Evolutionary conservation across 805 yeast species (phyloP).

Genomic region (Schwanniomyces yamadae): DNA sequence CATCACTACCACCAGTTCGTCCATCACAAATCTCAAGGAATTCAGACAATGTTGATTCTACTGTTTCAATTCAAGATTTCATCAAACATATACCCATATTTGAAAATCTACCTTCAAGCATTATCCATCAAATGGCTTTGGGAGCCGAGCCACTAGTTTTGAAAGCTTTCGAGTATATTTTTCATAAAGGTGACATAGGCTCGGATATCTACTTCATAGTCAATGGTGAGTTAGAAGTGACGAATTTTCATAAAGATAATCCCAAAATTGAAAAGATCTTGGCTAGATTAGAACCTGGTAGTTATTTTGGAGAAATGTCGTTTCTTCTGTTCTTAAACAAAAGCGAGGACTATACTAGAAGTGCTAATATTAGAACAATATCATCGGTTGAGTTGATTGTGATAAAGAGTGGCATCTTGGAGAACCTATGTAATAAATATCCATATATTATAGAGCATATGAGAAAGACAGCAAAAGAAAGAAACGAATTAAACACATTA

Average conservation of each 20-base stretch:
- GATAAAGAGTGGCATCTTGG: slow-evolving; percentile 54
- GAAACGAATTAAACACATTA: slow-evolving; percentile 33
- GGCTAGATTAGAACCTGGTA: slow-evolving; percentile 61
- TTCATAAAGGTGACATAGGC: slow-evolving; percentile 58
- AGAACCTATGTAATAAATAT: slow-evolving; percentile 53
- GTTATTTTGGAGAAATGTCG: slow-evolving; percentile 78
- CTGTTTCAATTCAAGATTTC: slow-evolving; percentile 57
- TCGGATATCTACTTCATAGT: slow-evolving; percentile 66
- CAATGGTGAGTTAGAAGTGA: slow-evolving; percentile 69
- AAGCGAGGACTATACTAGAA: slow-evolving; percentile 34
- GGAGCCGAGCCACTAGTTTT: slow-evolving; percentile 56
- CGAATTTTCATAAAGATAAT: slow-evolving; percentile 28
- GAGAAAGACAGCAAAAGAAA: slow-evolving; percentile 56
- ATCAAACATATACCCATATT: slow-evolving; percentile 59
- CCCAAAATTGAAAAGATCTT: slow-evolving; percentile 38
- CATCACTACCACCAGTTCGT: slow-evolving; percentile 8
- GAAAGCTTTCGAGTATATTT: slow-evolving; percentile 58
- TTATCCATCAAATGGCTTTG: slow-evolving; percentile 63
- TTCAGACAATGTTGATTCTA: slow-evolving; percentile 45
- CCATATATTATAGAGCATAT: slow-evolving; percentile 61
- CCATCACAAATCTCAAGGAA: neutral
- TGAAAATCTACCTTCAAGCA: slow-evolving; percentile 52
- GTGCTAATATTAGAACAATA: slow-evolving; percentile 66
- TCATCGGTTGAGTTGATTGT: slow-evolving; percentile 60
- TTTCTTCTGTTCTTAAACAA: slow-evolving; percentile 50